phyloP scores from a whole-genome alignment of 2,329 filamentous ascomycete species.

The Fusarium siculi region DNA sequence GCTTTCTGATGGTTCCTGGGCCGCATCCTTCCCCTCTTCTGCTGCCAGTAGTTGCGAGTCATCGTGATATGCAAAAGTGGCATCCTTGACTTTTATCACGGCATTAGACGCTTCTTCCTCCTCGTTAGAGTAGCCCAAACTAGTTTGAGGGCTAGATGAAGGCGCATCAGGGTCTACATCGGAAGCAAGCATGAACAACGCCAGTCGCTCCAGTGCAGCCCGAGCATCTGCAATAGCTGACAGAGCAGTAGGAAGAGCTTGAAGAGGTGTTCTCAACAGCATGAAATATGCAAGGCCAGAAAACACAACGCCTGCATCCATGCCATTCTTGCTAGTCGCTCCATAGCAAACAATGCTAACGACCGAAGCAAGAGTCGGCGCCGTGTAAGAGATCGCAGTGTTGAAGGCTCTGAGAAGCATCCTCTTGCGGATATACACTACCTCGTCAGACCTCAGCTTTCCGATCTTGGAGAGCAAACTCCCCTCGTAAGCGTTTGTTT shows the following conservation, averaged over 20 bases:
- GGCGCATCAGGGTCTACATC: neutral
- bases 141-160: neutral
- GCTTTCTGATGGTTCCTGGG: neutral
- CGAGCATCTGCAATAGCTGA: slow-evolving; percentile 23
- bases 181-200: slow-evolving; percentile 18
- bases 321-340: slow-evolving; percentile 10
- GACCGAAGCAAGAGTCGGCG: slow-evolving; percentile 16
- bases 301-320: slow-evolving; percentile 20
- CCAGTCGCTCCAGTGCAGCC: slow-evolving; percentile 13
- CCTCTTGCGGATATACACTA: slow-evolving; percentile 23
- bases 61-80: slow-evolving; percentile 15
- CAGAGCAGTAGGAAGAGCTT: slow-evolving; percentile 9
- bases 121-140: neutral
- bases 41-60: neutral
- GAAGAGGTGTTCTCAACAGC: slow-evolving; percentile 10
- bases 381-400: slow-evolving; percentile 18
- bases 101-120: fast-evolving
- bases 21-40: neutral
- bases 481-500: slow-evolving; percentile 27
- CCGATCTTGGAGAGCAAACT: slow-evolving; percentile 24
- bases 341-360: slow-evolving; percentile 28
- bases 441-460: slow-evolving; percentile 18
- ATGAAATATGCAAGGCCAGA: slow-evolving; percentile 17
- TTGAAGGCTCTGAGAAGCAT: slow-evolving; percentile 28
- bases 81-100: slow-evolving; percentile 6